A percentile compares a stretch with the other conserved stretches of the same genome.
Conservation (phyloP, 2,329 filamentous ascomycete genomes). For the Acarospora socialis region DNA sequence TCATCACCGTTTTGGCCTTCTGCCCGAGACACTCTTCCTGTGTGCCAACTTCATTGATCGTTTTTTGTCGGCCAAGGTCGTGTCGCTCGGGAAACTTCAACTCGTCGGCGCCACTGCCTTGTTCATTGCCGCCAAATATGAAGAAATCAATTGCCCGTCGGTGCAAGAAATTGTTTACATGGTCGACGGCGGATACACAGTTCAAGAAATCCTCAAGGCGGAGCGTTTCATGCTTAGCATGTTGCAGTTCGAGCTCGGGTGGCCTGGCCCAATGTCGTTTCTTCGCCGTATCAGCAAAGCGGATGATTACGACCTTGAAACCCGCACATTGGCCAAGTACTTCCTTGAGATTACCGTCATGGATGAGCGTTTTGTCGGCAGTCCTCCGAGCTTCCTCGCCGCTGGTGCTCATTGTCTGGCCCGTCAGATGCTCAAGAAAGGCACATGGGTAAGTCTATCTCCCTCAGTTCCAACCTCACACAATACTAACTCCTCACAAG, state of each 20-base stretch:
- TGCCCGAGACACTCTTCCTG: conserved; percentile 90
- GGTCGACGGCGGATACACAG: conserved; percentile 82
- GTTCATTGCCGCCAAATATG: conserved; percentile 92
- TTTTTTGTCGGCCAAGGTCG: conserved; percentile 86
- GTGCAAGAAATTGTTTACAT: conserved; percentile 95
- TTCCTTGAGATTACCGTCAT: conserved; percentile 94
- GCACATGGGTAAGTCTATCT: conserved; percentile 63
- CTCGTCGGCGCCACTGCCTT: conserved; percentile 91
- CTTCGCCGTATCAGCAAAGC: conserved; percentile 93
- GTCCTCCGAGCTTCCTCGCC: conserved; percentile 76
- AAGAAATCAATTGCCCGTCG: conserved; percentile 96
- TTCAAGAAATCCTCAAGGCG: conserved; percentile 89
- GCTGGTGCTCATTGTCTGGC: conserved; percentile 88
- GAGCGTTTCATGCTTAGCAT: conserved; percentile 97
- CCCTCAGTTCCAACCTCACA: conserved; percentile 7
- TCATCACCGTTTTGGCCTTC: conserved; percentile 74
- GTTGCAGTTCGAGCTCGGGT: conserved; percentile 88
- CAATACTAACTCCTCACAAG: conserved; percentile 36
- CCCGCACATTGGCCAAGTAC: conserved; percentile 89
- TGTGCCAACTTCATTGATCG: conserved; percentile 95
- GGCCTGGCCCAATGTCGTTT: conserved; percentile 99
- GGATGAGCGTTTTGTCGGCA: conserved; percentile 93
- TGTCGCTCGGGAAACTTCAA: conserved; percentile 88
- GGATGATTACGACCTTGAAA: conserved; percentile 93
- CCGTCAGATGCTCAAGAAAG: conserved; percentile 76